Base-by-base conservation (phyloP, 352 stramenopile species). In the Phytopythium oedochilum region DNA sequence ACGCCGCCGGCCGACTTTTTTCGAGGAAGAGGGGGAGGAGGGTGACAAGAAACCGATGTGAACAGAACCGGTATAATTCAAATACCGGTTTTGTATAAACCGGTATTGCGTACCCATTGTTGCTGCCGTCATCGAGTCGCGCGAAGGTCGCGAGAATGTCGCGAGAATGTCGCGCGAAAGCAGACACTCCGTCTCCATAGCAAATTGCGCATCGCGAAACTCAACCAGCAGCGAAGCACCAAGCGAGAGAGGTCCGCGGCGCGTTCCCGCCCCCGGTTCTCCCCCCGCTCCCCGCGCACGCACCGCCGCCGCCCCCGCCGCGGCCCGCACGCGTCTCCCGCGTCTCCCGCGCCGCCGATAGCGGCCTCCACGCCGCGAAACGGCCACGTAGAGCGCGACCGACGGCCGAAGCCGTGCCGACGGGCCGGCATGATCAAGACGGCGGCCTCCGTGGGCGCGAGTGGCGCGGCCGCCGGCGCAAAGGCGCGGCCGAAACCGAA, bases 401-500 rank as follows among this genome's bases (percentile, higher is more conserved):
- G n/a, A 28, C 38, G 4, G n/a, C 38, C n/a, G n/a, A n/a, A n/a
- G n/a, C n/a, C n/a, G n/a, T n/a, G n/a, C n/a, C n/a, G n/a, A n/a
- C n/a, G n/a, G n/a, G n/a, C n/a, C n/a, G n/a, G n/a, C 29, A 46
- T 46, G 40, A 46, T 46, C 20, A 46, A 46, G 40, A 26, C 40
- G 40, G 35, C 25, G 40, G 40, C 40, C n/a, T 45, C 39, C 39
- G 39, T 2, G 40, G 40, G 11, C 22, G 10, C 40, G 22, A 10
- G 22, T 22, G 35, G 35, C 35, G 17, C 35, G 35, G 35, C 35
- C 4, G 15, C 44, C 17, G 59, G 59, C 15, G 56, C 46, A 40
- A 69, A 66, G 47, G 52, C 55, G 38, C 63, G 66, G 12, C 22
- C 32, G 11, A 71, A 63, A 47, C n/a, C 48, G 22, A 72, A 71